Base-by-base conservation (phyloP, 768 basidiomycete species). In the Boletus subcaerulescens region DNA sequence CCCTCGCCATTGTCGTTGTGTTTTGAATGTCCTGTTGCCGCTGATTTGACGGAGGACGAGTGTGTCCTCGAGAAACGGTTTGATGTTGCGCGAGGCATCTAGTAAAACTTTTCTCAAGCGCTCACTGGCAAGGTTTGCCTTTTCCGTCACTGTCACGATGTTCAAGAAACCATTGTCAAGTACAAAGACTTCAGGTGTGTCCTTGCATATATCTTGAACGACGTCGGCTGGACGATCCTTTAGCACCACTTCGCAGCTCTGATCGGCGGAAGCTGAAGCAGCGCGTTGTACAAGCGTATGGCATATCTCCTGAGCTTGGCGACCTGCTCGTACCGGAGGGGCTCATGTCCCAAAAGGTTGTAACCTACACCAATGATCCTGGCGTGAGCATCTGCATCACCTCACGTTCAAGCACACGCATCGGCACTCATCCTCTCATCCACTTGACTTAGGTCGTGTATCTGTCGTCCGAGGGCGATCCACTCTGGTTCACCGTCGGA, bases 131-230 rank as follows among this genome's bases (percentile, higher is more conserved):
- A 17, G n/a, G 14, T 12, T 57, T 67, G 52, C 65, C 65, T 57
- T 59, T 64, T 64, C 33, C 8, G 33, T 17, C 50, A 48, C 52
- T 59, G 20, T 35, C 33, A 35, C 24, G 12, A 89, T 90, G 89
- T 91, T 91, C 80, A 91, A 91, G 68, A 91, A 89, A 71, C 83
- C 87, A 11, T 66, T 86, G 8, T 76, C 79, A 47, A 82, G 81
- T 55, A 62, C 83, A 50, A 91, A 91, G 66, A 90, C 87, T 1
- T 86, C 85, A 36, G 80, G 79, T 76, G 55, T 45, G 32, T 48
- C 5, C 7, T 39, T 26, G 3, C 5, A 24, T n/a, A 9, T 47
- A 9, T 18, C n/a, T n/a, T 11, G 17, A 18, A 41, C 11, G 13
- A 3, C 39, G 39, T 33, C 44, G 45, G 38, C 14, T 47, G 14